Conservation (phyloP, 768 basidiomycete species). For the Boletus subcaerulescens region DNA sequence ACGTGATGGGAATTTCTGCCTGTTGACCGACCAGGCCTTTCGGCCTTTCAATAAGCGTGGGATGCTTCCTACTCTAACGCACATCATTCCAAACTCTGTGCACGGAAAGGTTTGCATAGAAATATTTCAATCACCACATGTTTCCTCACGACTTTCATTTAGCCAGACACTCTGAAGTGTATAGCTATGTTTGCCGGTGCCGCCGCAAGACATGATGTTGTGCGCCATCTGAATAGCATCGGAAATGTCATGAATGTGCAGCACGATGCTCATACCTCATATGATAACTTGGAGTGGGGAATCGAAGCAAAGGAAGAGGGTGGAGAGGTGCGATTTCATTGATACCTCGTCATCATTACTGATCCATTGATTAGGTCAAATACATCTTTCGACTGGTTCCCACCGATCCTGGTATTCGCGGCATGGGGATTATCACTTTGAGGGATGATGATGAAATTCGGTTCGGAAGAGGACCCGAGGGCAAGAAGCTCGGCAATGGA, state of each 20-base stretch:
- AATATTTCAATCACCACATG: not conserved
- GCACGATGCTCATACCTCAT: not conserved
- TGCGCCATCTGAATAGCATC: not conserved
- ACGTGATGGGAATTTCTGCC: conserved; percentile 1
- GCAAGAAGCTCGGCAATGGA: not conserved
- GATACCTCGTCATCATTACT: not conserved
- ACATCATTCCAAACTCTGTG: conserved; percentile 1
- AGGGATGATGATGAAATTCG: conserved; percentile 3
- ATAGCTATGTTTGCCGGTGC: conserved; percentile 3
- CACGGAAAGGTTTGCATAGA: not conserved
- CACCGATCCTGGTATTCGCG: not conserved
- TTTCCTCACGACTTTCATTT: not conserved
- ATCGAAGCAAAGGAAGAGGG: conserved; percentile 1
- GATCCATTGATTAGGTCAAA: not conserved
- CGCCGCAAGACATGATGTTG: not conserved
- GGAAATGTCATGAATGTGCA: conserved; percentile 2
- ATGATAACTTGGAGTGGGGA: not conserved
- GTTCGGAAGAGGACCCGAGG: not conserved
- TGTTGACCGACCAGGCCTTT: not conserved
- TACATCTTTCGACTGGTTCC: not conserved
- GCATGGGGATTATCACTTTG: not conserved
- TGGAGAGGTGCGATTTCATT: not conserved
- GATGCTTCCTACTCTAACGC: not conserved
- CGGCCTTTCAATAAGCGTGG: not conserved
- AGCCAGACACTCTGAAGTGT: not conserved